Base-by-base conservation (phyloP, 78 protist species). In the Bodo saltans region DNA sequence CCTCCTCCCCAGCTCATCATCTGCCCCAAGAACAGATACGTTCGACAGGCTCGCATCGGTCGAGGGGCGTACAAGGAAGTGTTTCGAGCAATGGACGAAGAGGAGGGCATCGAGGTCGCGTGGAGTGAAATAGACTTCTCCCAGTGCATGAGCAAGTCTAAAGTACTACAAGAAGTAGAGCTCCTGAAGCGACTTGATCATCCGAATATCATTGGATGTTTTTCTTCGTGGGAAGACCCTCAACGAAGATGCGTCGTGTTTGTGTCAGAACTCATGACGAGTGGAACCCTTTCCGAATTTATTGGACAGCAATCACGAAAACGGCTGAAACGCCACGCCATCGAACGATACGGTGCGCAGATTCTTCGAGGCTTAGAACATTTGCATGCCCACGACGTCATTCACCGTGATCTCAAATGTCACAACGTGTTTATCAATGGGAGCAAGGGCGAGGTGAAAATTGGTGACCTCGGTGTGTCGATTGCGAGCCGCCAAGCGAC, bases 371-470 rank as follows among this genome's bases (percentile, higher is more conserved):
- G 94, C 1, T 78, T 96, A 27, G 0, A 38, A 33, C 92, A 94
- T 42, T 87, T 97, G 83, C 99, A 97, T 87, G 0, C 35, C 3
- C 41, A 70, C 26, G n/a, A 78, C 0, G 86, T 97, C 67, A 91
- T 95, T 39, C 99, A 95, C 89, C 92, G 99, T 28, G 99, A 97
- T 74, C 79, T 97, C 76, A 97, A 97, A 83, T 94, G 97, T 78
- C 97, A 94, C 87, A 97, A 97, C 87, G 90, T 97, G 33, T 97
- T 97, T 79, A 83, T 97, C 78, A 91, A 95, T 84, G 93, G 97
- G 0, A 28, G 67, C 76, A 41, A 28, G 78, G 92, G 98, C 38
- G 82, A 78, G 41, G 86, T 92, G 23, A 95, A 93, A 86, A 91
- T 96, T 35, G 98, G 98, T 4, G 98, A 96, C 74, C n/a, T 96